phyloP scores from a whole-genome alignment of 129 eudicot genomes.

The Artemisia tridentata region DNA sequence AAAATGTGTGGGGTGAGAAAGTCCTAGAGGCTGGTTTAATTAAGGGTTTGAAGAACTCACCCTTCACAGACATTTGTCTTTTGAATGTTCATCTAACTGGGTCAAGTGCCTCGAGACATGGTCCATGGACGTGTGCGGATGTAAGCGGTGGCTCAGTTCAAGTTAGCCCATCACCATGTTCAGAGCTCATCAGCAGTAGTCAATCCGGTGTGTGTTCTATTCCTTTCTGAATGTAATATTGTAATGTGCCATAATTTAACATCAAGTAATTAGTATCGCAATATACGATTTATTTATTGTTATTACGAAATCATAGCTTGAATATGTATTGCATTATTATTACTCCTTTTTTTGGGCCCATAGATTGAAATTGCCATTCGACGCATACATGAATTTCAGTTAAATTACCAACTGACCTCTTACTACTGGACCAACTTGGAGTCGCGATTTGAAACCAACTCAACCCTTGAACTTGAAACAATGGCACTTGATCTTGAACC shows the following conservation, averaged over 20 bases:
- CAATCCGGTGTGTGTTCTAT: constrained; percentile 20
- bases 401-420: too few species aligned
- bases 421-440: too few species aligned
- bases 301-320: too few species aligned
- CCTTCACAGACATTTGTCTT: constrained; percentile 57
- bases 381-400: too few species aligned
- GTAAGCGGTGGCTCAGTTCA: constrained; percentile 51
- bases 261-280: not conserved
- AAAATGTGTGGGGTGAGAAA: constrained; percentile 46
- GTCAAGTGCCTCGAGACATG: constrained; percentile 29
- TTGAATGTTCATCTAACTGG: constrained; percentile 47
- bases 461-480: too few species aligned
- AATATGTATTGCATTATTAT: too few species aligned
- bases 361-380: too few species aligned
- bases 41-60: constrained; percentile 58
- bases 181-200: constrained; percentile 27
- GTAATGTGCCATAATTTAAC: constrained; percentile 4
- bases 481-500: too few species aligned
- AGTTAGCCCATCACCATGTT: constrained; percentile 75
- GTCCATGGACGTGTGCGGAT: constrained; percentile 63
- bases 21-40: constrained; percentile 56
- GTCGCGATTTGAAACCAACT: too few species aligned
- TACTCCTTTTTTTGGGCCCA: too few species aligned
- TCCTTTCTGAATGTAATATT: constrained; percentile 8
- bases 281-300: constrained; percentile 9